phyloP scores from a whole-genome alignment of 345 rosid genomes.

The Eucalyptus tenuipes region DNA sequence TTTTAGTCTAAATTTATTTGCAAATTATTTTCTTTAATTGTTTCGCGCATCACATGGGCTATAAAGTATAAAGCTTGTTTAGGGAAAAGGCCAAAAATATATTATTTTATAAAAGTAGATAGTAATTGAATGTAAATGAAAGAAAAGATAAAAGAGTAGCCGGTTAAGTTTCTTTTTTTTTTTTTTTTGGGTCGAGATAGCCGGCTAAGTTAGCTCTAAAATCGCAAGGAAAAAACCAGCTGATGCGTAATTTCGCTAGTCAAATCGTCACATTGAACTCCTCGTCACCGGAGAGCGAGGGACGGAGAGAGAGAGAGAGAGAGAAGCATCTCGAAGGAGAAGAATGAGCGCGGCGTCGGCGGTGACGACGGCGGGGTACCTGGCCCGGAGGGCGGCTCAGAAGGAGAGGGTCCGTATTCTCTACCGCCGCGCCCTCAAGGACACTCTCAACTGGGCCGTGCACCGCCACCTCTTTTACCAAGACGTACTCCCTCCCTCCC shows the following conservation, averaged over 20 bases:
- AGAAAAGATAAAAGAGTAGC: background rate
- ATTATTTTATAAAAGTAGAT: background rate
- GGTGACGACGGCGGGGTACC: slow-evolving; percentile 31
- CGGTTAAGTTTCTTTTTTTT: background rate
- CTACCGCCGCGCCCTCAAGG: slow-evolving; percentile 90
- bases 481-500: slow-evolving; percentile 30
- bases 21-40: background rate
- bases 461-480: slow-evolving; percentile 88
- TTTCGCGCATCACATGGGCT: background rate
- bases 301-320: background rate
- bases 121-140: background rate
- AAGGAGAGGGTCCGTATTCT: slow-evolving; percentile 88
- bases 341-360: background rate
- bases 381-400: slow-evolving; percentile 83
- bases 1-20: background rate
- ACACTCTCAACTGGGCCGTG: slow-evolving; percentile 94
- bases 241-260: background rate
- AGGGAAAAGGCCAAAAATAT: background rate
- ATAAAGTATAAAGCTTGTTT: background rate
- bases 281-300: background rate
- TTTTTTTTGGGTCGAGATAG: background rate
- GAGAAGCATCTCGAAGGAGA: background rate
- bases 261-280: background rate
- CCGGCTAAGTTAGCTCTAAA: background rate
- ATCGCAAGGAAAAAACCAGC: background rate